Conservation (phyloP, 2,329 filamentous ascomycete species). For the Lasiodiplodia gonubiensis region DNA sequence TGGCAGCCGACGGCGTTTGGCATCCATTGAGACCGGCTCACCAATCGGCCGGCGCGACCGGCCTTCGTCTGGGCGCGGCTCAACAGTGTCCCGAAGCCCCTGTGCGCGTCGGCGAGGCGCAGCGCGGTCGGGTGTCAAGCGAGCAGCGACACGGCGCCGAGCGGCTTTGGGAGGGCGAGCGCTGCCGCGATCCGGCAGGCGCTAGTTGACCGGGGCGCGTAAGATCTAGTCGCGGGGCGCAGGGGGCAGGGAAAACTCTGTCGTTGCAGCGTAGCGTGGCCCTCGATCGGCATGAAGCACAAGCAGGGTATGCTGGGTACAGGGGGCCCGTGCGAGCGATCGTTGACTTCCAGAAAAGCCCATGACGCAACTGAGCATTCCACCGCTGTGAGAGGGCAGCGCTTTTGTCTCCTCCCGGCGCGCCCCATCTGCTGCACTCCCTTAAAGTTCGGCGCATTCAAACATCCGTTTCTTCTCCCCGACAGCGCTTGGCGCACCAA, state of each 20-base stretch:
- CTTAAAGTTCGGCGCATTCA: constrained; percentile 25
- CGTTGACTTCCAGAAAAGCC: constrained; percentile 27
- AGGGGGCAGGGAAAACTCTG: constrained; percentile 25
- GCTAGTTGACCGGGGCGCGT: constrained; percentile 62
- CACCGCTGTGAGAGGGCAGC: constrained; percentile 1
- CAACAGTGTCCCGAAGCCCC: constrained; percentile 13
- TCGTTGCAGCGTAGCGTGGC: constrained; percentile 17
- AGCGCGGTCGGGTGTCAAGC: constrained; percentile 18
- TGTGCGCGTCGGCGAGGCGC: constrained; percentile 18
- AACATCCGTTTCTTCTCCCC: constrained; percentile 9
- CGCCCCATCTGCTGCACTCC: constrained; percentile 8
- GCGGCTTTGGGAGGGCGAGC: not conserved
- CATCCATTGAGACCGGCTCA: not conserved
- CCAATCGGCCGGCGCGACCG: constrained; percentile 21
- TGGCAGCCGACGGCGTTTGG: constrained; percentile 10
- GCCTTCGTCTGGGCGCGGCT: constrained; percentile 17
- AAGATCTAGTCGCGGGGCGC: constrained; percentile 64
- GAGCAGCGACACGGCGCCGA: constrained; percentile 2
- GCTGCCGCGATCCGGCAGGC: constrained; percentile 46
- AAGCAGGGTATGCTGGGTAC: constrained; percentile 26
- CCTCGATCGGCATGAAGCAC: constrained; percentile 29
- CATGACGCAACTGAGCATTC: constrained; percentile 29
- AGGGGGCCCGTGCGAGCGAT: constrained; percentile 23
- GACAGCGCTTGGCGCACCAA: constrained; percentile 13
- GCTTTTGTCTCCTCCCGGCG: constrained; percentile 13